These are phyloP conservation scores for Russula sp. DNA, from an alignment of 768 basidiomycete species.

Conservation along the genomic window DNA sequence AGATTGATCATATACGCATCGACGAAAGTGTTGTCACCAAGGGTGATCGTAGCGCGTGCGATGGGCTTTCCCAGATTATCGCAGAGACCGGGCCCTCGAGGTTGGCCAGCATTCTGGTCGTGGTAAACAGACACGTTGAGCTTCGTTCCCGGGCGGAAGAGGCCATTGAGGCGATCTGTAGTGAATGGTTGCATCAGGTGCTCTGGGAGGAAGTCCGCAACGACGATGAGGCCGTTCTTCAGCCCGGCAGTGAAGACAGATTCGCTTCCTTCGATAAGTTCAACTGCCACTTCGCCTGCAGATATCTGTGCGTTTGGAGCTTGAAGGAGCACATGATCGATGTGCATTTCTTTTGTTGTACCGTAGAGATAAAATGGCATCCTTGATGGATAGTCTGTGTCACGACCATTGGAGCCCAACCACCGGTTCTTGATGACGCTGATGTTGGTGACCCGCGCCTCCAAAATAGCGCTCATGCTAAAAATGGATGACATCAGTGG, in stretches of 20 bases:
- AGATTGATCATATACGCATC: slow-evolving; percentile 21
- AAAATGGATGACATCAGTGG: not conserved
- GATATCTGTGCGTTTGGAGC: slow-evolving; percentile 27
- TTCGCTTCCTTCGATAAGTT: slow-evolving; percentile 13
- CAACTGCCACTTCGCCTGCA: slow-evolving; percentile 19
- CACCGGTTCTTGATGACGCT: slow-evolving; percentile 31
- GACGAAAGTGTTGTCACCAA: slow-evolving; percentile 18
- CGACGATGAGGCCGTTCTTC: slow-evolving; percentile 19
- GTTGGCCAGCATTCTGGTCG: slow-evolving; percentile 9
- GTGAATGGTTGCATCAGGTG: slow-evolving; percentile 24
- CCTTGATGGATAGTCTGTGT: slow-evolving; percentile 29
- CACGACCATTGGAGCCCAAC: slow-evolving; percentile 30
- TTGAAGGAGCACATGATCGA: slow-evolving; percentile 33
- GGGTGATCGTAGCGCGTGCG: slow-evolving; percentile 20
- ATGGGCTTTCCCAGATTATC: slow-evolving; percentile 12
- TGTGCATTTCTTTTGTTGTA: slow-evolving; percentile 27
- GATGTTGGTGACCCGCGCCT: slow-evolving; percentile 27
- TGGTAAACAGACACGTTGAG: slow-evolving; percentile 18
- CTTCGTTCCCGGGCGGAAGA: slow-evolving; percentile 19
- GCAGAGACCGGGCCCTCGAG: slow-evolving; percentile 21
- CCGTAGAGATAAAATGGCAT: slow-evolving; percentile 42
- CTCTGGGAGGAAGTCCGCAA: slow-evolving; percentile 23
- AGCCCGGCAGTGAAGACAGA: slow-evolving; percentile 14
- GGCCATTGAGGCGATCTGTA: not conserved
- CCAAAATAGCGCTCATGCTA: slow-evolving; percentile 18